phyloP scores from a whole-genome alignment of 1,284 basidiomycete genomes.

The Marasmius sp. region DNA sequence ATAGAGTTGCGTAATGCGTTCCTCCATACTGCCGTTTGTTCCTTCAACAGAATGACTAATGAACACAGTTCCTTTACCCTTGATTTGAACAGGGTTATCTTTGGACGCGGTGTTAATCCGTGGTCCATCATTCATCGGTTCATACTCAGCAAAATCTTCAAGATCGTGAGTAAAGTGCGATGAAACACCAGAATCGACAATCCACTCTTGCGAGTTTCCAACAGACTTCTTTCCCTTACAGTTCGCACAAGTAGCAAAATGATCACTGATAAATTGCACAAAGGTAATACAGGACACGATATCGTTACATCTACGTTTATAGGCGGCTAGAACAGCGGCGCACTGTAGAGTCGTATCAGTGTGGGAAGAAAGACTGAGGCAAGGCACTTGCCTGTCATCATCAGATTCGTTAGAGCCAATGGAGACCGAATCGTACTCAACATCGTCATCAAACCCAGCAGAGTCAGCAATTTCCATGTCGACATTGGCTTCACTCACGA shows the following conservation, averaged over 20 bases:
- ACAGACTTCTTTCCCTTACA: background rate
- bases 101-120: background rate
- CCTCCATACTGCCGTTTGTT: background rate
- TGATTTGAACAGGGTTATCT: background rate
- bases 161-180: background rate
- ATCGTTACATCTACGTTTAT: background rate
- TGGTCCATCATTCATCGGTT: background rate
- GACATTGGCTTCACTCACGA: no score
- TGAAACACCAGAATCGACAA: conserved; percentile 7
- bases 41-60: background rate
- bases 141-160: conserved; percentile 2
- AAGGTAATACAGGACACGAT: background rate
- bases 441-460: no score
- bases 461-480: no score
- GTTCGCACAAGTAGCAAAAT: background rate
- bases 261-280: background rate
- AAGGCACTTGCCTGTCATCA: no score
- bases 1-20: background rate
- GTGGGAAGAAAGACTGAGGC: no score
- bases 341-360: no score
- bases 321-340: no score
- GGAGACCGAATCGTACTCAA: no score
- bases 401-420: no score
- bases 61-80: conserved; percentile 1
- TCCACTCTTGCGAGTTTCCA: background rate